Conservation (phyloP, 2,329 filamentous ascomycete species). For the Trichoderma aggressivum region DNA sequence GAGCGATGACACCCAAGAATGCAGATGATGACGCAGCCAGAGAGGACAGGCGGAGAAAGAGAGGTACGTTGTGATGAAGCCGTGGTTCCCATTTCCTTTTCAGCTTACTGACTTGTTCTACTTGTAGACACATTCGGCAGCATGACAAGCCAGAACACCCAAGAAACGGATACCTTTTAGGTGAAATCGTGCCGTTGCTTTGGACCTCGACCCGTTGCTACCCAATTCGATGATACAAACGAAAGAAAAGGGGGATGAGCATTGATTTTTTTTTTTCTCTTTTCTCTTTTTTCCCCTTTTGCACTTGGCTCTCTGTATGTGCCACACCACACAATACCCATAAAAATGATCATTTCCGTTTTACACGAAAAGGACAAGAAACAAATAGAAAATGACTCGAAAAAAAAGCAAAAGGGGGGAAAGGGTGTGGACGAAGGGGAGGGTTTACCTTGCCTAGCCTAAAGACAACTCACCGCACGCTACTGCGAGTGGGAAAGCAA, state of each 20-base stretch:
- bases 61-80: slow-evolving; percentile 45
- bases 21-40: slow-evolving; percentile 44
- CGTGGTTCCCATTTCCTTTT: not conserved
- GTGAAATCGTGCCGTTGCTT: slow-evolving; percentile 8
- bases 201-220: not conserved
- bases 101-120: not conserved
- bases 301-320: not conserved
- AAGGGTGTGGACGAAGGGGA: not conserved
- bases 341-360: not conserved
- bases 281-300: not conserved
- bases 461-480: not conserved
- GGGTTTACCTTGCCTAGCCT: not conserved
- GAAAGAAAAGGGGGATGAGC: not conserved
- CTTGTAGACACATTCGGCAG: slow-evolving; percentile 36
- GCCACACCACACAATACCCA: slow-evolving; percentile 4
- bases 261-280: not conserved
- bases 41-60: slow-evolving; percentile 52
- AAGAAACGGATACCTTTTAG: slow-evolving; percentile 39
- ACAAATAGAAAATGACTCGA: not conserved
- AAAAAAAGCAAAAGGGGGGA: not conserved
- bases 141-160: slow-evolving; percentile 26
- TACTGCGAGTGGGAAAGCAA: not conserved
- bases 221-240: not conserved
- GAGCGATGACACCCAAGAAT: slow-evolving; percentile 59
- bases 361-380: not conserved